Evolutionary conservation across 139 green algal genomes (phyloP), one percentile per base, ranked within the genome.

Genomic region (Coccomyxa sp.): DNA sequence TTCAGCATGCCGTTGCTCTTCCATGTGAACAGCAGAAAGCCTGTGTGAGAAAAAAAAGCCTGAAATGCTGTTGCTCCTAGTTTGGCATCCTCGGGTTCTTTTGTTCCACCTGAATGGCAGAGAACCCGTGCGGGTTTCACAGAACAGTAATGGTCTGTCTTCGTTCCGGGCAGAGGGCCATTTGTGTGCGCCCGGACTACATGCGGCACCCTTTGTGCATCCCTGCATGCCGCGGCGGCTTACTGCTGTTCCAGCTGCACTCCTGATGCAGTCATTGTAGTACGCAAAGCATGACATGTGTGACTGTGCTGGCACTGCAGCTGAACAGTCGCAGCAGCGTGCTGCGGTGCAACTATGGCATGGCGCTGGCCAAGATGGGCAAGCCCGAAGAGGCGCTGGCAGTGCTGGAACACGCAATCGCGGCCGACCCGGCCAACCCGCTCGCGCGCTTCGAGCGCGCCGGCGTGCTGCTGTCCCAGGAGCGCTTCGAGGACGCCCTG

Each of bases 361-460:
- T 97, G 87, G 90, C 94, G 14, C 85, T 97, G 45, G 90, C 95
- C 81, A 92, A 92, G 84, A 87, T 96, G 79, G 88, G 92, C 63
- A 79, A 92, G 38, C 84, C 85, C 68, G 60, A 67, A 0, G 90
- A 97, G 79, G 96, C 96, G 10, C 89, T 98, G 51, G 84, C 88
- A 12, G 85, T 90, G 80, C 91, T 98, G 77, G 67, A 90, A 63
- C 63, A 75, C 31, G 96, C 96, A 18, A 95, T 97, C 67, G 83
- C 83, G 3, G 82, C 92, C 4, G 96, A 99, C 84, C 87, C 83
- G 15, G 83, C 87, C 79, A 99, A 99, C 87, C 95, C 96, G 25
- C 92, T 99, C 77, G 96, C 96, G 18, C 91, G 92, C 51, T 98
- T 96, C 88, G 94, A 99, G 90, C 89, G 85, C 13, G 93, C 96